Conservation (phyloP, 164 flowering plant species). For the Tinospora cordifolia region DNA sequence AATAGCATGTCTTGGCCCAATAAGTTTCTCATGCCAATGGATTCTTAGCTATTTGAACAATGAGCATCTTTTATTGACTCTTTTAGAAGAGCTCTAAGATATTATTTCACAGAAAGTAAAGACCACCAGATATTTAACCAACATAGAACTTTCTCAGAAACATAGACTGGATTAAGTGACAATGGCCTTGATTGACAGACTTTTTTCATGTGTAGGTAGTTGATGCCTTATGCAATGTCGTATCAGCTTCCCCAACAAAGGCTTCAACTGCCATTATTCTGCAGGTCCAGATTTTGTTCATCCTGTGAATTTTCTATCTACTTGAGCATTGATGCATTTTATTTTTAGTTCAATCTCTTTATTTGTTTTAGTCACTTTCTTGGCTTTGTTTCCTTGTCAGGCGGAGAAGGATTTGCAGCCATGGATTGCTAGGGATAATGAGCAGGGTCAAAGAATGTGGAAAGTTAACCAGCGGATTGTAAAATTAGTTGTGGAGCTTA, state of each 20-base stretch:
- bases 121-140: background rate
- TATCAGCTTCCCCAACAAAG: constrained; percentile 76
- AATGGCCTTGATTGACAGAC: constrained; percentile 7
- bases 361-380: constrained; percentile 30
- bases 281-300: constrained; percentile 57
- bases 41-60: background rate
- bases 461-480: constrained; percentile 84
- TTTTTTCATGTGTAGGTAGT: constrained; percentile 51
- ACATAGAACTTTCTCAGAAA: background rate
- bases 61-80: background rate
- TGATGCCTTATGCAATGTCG: constrained; percentile 90
- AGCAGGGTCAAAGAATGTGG: constrained; percentile 89
- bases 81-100: background rate
- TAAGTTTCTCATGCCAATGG: background rate
- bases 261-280: constrained; percentile 91
- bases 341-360: background rate
- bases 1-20: background rate
- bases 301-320: constrained; percentile 7
- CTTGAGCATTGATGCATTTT: background rate
- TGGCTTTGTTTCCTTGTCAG: constrained; percentile 38
- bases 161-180: background rate
- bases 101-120: background rate
- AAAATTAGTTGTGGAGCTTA: constrained; percentile 70
- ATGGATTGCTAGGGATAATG: constrained; percentile 93
- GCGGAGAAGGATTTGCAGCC: constrained; percentile 93